Percentiles rank a stretch among this genome's conserved stretches.
Evolutionary conservation across 805 yeast species (phyloP).

Genomic region (Cyberlindnera xishuangbannaensis): DNA sequence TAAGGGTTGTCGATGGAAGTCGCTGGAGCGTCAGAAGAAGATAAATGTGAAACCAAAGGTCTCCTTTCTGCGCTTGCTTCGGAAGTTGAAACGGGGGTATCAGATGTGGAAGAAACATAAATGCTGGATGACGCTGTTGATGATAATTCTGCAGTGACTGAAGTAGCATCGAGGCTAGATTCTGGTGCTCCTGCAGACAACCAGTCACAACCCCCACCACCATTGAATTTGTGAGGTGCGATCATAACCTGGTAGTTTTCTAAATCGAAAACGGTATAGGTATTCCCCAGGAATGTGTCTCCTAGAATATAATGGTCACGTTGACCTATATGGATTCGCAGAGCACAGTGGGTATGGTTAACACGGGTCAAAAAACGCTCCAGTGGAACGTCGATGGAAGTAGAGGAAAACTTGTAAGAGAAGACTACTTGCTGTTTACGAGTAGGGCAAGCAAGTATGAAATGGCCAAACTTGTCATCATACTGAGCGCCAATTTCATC

Average conservation of each 20-base stretch:
- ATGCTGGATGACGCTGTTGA: too few species aligned
- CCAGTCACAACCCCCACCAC: too few species aligned
- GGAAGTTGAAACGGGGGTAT: not conserved
- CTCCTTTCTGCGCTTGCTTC: not conserved
- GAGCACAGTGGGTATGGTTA: conserved; percentile 5
- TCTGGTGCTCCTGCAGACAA: too few species aligned
- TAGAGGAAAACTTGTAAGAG: conserved; percentile 1
- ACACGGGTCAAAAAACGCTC: conserved; percentile 1
- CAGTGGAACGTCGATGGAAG: conserved; percentile 4
- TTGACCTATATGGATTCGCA: conserved; percentile 19
- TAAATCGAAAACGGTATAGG: conserved; percentile 62
- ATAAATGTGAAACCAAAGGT: not conserved
- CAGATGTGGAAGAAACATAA: too few species aligned
- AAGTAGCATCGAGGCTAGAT: too few species aligned
- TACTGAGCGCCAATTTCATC: conserved; percentile 28
- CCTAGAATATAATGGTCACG: conserved; percentile 43
- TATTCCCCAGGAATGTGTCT: conserved; percentile 57
- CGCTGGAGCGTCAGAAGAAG: not conserved
- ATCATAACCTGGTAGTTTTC: conserved; percentile 51
- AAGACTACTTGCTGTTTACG: not conserved
- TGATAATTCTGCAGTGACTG: too few species aligned
- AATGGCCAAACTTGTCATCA: conserved; percentile 14
- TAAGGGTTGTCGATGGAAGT: not conserved
- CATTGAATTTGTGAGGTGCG: too few species aligned
- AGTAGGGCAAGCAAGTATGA: conserved; percentile 3